Base-by-base conservation (phyloP, 2,329 filamentous ascomycete genomes). In the Tolypocladium nubicola region DNA sequence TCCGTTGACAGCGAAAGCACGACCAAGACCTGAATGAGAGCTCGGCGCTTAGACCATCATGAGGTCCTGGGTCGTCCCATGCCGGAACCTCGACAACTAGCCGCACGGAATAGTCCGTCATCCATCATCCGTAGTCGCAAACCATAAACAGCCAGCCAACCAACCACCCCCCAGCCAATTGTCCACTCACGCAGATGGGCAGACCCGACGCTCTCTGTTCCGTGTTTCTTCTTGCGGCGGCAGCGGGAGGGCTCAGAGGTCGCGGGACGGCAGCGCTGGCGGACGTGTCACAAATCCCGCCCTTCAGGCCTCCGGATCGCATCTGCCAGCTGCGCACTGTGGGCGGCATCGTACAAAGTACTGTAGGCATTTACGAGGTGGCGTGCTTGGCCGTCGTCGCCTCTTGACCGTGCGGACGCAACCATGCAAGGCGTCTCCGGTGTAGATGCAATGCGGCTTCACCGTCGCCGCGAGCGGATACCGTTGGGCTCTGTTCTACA, bases 391-490 rank as follows among this genome's bases (percentile, higher is more conserved):
- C 19, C 30, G 47, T 9, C 47, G 30, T 26, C 23, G 23, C 23
- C 43, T 26, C 8, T 26, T 47, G 21, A 30, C 55, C 14, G 37
- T 26, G 30, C 30, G 47, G 50, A 30, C 43, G 53, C 41, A 26
- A 49, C 54, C 54, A 52, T 59, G 57, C 57, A 59, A 53, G 57
- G 26, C 26, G 26, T 30, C 1, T 30, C 52, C 57, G 43, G 52
- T 45, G 33, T 41, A 50, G 38, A 37, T 43, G 53, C 40, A 30
- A 37, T 43, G 52, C 38, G 40, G 26, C 52, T 19, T 57, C 9
- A 16, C n/a, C 39, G 23, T 39, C 33, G 21, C 39, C 50, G 54
- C 43, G 30, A 50, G 39, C 45, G n/a, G 53, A 35, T 33, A 45
- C 26, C 40, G 21, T 47, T 26, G 23, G 39, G 41, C 47, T 45